phyloP scores from a whole-genome alignment of 1,284 basidiomycete species.

The Ustilago trichophora region DNA sequence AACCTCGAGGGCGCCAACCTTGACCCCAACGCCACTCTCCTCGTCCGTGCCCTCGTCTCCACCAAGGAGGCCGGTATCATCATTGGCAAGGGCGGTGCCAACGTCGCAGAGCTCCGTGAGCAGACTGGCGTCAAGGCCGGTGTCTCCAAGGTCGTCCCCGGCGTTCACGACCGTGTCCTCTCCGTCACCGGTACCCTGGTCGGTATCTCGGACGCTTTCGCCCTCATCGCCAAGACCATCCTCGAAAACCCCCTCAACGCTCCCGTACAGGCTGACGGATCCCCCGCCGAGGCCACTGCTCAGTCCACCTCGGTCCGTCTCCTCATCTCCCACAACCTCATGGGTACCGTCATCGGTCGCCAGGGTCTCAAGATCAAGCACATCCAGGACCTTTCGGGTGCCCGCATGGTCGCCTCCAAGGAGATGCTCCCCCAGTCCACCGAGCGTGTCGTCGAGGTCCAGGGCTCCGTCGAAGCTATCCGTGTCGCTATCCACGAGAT shows the following conservation, averaged over 20 bases:
- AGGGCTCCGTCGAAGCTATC: conserved; percentile 89
- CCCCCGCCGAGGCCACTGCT: conserved; percentile 75
- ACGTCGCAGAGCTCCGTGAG: conserved; percentile 93
- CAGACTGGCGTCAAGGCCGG: conserved; percentile 96
- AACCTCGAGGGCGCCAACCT: conserved; percentile 16
- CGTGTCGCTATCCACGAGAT: conserved; percentile 92
- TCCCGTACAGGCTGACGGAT: conserved; percentile 69
- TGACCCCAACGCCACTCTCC: conserved; percentile 54
- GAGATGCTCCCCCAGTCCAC: conserved; percentile 67
- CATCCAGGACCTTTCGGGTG: conserved; percentile 66
- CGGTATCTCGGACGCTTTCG: conserved; percentile 93
- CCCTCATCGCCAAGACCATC: conserved; percentile 91
- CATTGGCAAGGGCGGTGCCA: conserved; percentile 88
- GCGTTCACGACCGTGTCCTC: conserved; percentile 96
- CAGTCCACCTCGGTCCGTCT: conserved; percentile 85
- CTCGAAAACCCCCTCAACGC: conserved; percentile 69
- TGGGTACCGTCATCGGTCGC: conserved; percentile 67
- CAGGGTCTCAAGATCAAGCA: conserved; percentile 67
- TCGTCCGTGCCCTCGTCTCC: conserved; percentile 59
- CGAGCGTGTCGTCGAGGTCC: conserved; percentile 89
- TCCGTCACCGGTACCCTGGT: conserved; percentile 91
- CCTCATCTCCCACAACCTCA: conserved; percentile 66
- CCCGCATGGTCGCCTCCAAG: conserved; percentile 67
- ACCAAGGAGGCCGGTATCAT: conserved; percentile 65
- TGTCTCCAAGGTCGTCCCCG: conserved; percentile 96